A percentile compares a stretch with the other conserved stretches of the same genome.
These are phyloP conservation scores for Ciborinia camelliae DNA, from an alignment of 2,329 filamentous ascomycete species.

Conservation along the genomic window DNA sequence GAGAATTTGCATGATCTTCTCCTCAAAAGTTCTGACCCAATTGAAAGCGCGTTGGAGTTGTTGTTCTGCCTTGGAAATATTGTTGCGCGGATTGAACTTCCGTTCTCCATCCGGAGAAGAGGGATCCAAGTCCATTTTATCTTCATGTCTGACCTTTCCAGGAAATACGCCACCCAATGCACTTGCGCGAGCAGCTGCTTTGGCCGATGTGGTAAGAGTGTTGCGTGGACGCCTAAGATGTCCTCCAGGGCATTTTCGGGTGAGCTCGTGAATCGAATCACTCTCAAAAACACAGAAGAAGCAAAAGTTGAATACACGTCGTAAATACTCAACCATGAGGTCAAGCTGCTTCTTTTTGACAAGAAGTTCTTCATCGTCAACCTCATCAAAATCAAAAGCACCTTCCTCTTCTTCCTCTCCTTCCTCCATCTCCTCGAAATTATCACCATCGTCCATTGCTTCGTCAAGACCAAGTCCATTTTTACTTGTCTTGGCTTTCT, in stretches of 20 bases:
- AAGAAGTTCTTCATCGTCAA: constrained; percentile 84
- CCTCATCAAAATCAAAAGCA: constrained; percentile 67
- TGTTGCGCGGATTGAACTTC: constrained; percentile 56
- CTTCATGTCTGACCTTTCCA: constrained; percentile 67
- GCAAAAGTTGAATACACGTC: constrained; percentile 96
- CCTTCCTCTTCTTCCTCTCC: constrained; percentile 70
- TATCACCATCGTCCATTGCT: constrained; percentile 59
- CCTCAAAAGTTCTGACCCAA: constrained; percentile 98
- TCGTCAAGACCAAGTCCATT: constrained; percentile 56
- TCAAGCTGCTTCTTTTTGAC: constrained; percentile 97
- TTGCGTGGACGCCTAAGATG: constrained; percentile 88
- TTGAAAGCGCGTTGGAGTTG: constrained; percentile 94
- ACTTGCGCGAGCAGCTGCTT: constrained; percentile 80
- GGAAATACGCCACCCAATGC: constrained; percentile 81
- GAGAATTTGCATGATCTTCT: constrained; percentile 89
- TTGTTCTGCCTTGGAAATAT: constrained; percentile 75
- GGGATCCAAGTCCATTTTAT: constrained; percentile 53
- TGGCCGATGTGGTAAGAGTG: constrained; percentile 77
- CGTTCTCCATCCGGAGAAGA: constrained; percentile 67
- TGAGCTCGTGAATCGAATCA: constrained; percentile 93
- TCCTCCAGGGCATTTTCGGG: constrained; percentile 93
- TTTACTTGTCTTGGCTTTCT: constrained; percentile 60
- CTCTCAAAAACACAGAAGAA: constrained; percentile 99
- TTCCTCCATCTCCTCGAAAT: constrained; percentile 71
- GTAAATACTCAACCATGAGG: constrained; percentile 91